These are phyloP conservation scores for Plasmodium vivax DNA, from an alignment of 169 alveolate species.

Conservation along the genomic window DNA sequence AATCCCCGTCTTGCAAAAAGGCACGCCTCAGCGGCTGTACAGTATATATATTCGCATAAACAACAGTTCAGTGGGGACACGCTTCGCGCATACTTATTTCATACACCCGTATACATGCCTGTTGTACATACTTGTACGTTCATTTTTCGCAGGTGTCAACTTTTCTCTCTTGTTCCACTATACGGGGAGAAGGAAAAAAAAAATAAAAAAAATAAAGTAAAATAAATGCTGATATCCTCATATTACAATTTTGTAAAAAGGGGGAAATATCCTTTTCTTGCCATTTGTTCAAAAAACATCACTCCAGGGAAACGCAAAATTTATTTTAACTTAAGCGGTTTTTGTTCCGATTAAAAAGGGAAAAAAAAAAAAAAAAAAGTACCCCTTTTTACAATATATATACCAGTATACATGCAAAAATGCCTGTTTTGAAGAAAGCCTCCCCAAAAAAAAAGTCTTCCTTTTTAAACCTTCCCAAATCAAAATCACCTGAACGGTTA, in stretches of 20 bases:
- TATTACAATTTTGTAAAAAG: neutral
- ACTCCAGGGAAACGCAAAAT: neutral
- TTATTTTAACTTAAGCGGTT: neutral
- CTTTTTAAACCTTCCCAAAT: neutral
- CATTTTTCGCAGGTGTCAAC: neutral
- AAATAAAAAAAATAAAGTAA: neutral
- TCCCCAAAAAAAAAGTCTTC: neutral
- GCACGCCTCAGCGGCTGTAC: neutral
- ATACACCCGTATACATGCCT: neutral
- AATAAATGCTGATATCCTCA: neutral
- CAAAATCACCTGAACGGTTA: neutral
- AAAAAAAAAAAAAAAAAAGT: neutral
- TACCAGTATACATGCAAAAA: neutral
- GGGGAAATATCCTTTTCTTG: neutral
- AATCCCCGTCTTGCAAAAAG: neutral
- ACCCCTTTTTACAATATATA: neutral
- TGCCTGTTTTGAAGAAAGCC: neutral
- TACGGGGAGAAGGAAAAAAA: neutral
- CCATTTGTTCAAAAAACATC: constrained; percentile 1
- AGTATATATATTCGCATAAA: neutral
- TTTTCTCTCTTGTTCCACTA: neutral
- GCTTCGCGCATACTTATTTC: neutral
- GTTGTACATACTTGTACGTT: neutral
- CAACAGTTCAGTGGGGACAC: neutral
- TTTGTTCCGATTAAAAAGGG: neutral